These are phyloP conservation scores for Penicillium hordei DNA, from an alignment of 2,329 filamentous ascomycete species.

Conservation along the genomic window DNA sequence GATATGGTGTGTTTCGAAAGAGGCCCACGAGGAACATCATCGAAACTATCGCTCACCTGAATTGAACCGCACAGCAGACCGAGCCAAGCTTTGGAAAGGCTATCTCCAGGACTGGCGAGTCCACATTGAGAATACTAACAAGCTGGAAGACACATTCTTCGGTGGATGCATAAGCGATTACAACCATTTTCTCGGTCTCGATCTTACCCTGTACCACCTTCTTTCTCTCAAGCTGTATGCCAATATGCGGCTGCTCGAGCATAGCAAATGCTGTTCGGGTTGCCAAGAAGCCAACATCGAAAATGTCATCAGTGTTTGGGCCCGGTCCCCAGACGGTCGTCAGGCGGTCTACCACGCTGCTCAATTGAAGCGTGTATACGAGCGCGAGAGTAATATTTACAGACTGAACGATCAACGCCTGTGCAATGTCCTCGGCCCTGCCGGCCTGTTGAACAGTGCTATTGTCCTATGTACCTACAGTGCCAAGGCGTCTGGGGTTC, in stretches of 20 bases:
- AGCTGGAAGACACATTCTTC: neutral
- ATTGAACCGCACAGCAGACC: neutral
- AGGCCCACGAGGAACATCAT: neutral
- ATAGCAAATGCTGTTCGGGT: neutral
- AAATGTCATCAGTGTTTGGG: neutral
- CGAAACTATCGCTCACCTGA: neutral
- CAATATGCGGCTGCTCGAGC: neutral
- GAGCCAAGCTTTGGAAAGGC: neutral
- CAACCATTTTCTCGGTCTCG: neutral
- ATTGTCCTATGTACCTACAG: neutral
- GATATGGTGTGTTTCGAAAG: neutral
- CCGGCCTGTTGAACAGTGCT: neutral
- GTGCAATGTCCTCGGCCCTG: neutral
- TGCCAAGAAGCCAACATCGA: neutral
- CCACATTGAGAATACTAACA: neutral
- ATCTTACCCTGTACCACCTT: neutral
- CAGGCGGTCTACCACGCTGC: neutral
- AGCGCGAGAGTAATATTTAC: neutral
- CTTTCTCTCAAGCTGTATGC: neutral
- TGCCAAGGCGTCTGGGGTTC: neutral
- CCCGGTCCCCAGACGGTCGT: neutral
- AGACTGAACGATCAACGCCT: neutral
- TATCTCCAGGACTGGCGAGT: neutral
- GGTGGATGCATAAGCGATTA: neutral
- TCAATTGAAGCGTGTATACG: neutral